Evolutionary conservation across 768 basidiomycete genomes (phyloP).

Genomic region (Pleurotus cornucopiae): DNA sequence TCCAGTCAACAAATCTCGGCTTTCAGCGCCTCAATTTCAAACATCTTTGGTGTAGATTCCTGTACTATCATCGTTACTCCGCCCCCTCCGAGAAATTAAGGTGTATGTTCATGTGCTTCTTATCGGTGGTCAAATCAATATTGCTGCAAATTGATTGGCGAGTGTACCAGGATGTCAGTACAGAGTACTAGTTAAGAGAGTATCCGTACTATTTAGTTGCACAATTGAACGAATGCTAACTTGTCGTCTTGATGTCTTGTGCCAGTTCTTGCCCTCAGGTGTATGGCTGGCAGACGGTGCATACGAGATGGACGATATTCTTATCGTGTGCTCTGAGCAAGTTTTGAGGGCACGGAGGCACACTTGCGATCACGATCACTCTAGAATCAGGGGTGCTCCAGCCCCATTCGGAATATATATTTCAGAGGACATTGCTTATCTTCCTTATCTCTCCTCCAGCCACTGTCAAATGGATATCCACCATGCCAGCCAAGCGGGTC

Average conservation of each 20-base stretch:
- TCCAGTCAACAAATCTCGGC: neutral
- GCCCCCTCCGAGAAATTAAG: too few relatives aligned
- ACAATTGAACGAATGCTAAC: too few relatives aligned
- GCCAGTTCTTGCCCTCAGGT: neutral
- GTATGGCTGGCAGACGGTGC: neutral
- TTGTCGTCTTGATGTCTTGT: neutral
- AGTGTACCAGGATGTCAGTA: too few relatives aligned
- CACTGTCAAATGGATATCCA: neutral
- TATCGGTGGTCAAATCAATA: too few relatives aligned
- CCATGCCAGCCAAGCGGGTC: neutral
- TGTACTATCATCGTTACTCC: too few relatives aligned
- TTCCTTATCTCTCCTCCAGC: conserved; percentile 4
- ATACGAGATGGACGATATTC: neutral
- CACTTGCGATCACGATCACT: neutral
- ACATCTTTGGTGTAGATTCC: too few relatives aligned
- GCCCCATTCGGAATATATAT: neutral
- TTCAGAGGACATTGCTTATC: conserved; percentile 6
- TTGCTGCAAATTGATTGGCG: too few relatives aligned
- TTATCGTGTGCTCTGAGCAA: neutral
- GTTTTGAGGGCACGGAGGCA: neutral
- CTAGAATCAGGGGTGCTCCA: neutral
- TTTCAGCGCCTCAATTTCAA: neutral
- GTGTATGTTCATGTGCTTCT: too few relatives aligned
- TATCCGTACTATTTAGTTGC: too few relatives aligned
- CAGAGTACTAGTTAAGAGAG: too few relatives aligned